Evolutionary conservation across 2,329 filamentous ascomycete genomes (phyloP), one percentile per base, ranked within the genome.

Genomic region (Colletotrichum navitas): DNA sequence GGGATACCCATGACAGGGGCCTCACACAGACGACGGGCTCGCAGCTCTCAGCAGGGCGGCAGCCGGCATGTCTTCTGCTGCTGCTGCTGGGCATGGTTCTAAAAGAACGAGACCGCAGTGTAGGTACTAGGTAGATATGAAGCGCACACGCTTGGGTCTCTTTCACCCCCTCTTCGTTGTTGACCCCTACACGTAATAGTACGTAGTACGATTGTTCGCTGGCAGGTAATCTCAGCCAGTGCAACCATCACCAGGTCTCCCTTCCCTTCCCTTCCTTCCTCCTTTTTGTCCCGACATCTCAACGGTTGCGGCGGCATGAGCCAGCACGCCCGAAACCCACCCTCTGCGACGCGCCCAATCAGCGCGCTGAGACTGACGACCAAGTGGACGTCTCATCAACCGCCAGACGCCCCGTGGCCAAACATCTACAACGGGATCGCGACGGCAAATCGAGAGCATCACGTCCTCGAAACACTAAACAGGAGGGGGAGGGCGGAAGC

Each of bases 381-480:
- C 47, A 74, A 58, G 51, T 43, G 58, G 49, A 49, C 65, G 73
- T 74, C 73, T 74, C 73, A 74, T 68, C 64, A 74, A 74, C 73
- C 73, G 73, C 73, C 72, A 74, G 61, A 65, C 73, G 72, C 71
- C 66, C 32, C 16, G 26, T 26, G 41, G 43, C 62, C 58, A 60
- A 71, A 51, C 68, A 63, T 59, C 64, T 68, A 59, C 51, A 71
- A 68, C 68, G 64, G 64, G 64, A 62, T 59, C 58, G 63, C 29
- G 39, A 39, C 59, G 63, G 64, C 56, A 62, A 62, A 68, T 62
- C 63, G 45, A 34, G 21, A 29, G 29, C 32, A 18, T 39, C 45
- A 6, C 21, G 14, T 12, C 43, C n/a, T 7, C 7, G n/a, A 24
- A n/a, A 62, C 34, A n/a, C 21, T 51, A 32, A 49, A 62, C 43